Conservation (phyloP, 108 stramenopile species). For the Fragilariopsis cylindrus region DNA sequence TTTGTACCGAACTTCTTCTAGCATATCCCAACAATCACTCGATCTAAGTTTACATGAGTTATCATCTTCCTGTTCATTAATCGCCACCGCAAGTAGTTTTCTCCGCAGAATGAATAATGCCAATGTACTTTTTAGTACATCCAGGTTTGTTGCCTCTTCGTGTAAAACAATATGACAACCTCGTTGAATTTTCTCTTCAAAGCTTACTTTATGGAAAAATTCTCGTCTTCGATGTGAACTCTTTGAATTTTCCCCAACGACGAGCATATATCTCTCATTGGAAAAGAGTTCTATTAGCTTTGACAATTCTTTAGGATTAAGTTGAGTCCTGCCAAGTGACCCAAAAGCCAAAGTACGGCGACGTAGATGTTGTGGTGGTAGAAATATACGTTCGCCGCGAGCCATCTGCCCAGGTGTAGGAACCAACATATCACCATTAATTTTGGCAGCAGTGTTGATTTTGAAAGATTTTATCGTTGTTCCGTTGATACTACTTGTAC, state of each 20-base stretch:
- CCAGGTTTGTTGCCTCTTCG: constrained; percentile 69
- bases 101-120: constrained; percentile 62
- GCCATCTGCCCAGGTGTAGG: constrained; percentile 66
- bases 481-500: background rate
- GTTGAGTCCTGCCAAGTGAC: constrained; percentile 63
- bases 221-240: constrained; percentile 27
- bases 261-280: constrained; percentile 66
- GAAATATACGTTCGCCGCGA: constrained; percentile 66
- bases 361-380: constrained; percentile 67
- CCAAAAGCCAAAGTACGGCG: constrained; percentile 75
- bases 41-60: constrained; percentile 41
- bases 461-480: background rate
- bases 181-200: constrained; percentile 44
- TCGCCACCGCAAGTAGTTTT: constrained; percentile 40
- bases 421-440: constrained; percentile 5
- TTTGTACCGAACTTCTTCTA: constrained; percentile 51
- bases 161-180: constrained; percentile 85
- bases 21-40: constrained; percentile 53
- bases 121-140: constrained; percentile 76
- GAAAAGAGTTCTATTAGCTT: constrained; percentile 59
- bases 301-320: constrained; percentile 61
- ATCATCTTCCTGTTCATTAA: constrained; percentile 16
- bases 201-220: constrained; percentile 9
- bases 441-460: background rate
- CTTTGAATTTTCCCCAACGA: constrained; percentile 75